phyloP scores from a whole-genome alignment of 2,329 filamentous ascomycete genomes.

The Bretziella fagacearum region DNA sequence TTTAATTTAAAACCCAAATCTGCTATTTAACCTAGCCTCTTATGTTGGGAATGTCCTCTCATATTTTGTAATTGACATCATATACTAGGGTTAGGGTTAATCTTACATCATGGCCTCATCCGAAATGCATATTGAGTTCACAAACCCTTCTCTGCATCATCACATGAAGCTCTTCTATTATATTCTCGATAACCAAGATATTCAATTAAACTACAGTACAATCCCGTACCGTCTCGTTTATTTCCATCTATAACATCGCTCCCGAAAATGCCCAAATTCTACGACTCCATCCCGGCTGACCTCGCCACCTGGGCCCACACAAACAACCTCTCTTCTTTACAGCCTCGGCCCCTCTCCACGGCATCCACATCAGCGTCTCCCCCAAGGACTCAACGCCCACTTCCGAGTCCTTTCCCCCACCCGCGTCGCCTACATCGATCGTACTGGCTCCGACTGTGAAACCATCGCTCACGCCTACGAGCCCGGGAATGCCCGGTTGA shows the following conservation, averaged over 20 bases:
- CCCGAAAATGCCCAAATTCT: constrained; percentile 41
- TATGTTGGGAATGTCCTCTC: too few relatives aligned
- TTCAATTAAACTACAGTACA: too few relatives aligned
- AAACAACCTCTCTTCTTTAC: constrained; percentile 60
- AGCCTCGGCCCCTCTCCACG: constrained; percentile 51
- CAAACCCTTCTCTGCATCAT: too few relatives aligned
- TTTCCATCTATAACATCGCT: background rate
- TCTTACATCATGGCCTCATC: too few relatives aligned
- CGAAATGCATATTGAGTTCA: too few relatives aligned
- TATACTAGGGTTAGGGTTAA: too few relatives aligned
- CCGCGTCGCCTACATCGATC: constrained; percentile 54
- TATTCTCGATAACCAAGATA: too few relatives aligned
- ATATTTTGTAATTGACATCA: too few relatives aligned
- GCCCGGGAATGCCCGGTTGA: constrained; percentile 46
- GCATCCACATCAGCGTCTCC: constrained; percentile 59
- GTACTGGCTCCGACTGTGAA: constrained; percentile 58
- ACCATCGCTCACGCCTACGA: constrained; percentile 62
- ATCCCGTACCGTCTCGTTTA: too few relatives aligned
- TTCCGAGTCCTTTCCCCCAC: constrained; percentile 43
- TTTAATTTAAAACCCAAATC: too few relatives aligned
- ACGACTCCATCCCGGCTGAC: constrained; percentile 34
- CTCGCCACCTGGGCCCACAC: constrained; percentile 47
- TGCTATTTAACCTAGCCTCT: too few relatives aligned
- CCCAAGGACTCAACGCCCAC: constrained; percentile 52
- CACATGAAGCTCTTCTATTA: too few relatives aligned